Conservation (phyloP, 495 filamentous ascomycete genomes). For the Pyrenula massariospora region DNA sequence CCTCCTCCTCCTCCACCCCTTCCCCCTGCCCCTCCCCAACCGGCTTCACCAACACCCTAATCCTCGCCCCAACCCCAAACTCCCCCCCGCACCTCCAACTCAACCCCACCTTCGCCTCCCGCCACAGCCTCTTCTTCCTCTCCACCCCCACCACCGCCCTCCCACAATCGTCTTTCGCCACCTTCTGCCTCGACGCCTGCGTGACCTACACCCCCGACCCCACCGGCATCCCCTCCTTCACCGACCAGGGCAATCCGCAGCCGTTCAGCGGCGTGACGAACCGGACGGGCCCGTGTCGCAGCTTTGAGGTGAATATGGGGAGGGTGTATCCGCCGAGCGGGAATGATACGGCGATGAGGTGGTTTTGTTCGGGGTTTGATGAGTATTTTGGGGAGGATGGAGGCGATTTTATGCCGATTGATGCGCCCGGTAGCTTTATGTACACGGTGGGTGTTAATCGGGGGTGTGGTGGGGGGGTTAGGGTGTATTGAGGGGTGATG, state of each 20-base stretch:
- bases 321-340: not conserved
- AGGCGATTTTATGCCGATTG: not conserved
- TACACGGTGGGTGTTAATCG: slow-evolving; percentile 1
- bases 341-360: not conserved
- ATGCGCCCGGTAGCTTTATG: slow-evolving; percentile 1
- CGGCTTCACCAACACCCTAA: slow-evolving; percentile 3
- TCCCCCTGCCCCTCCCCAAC: not conserved
- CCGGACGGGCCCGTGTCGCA: slow-evolving; percentile 2
- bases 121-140: not conserved
- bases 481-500: not conserved
- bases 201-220: not conserved
- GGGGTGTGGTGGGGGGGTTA: not conserved
- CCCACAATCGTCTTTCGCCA: not conserved
- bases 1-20: not conserved
- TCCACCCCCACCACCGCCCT: not conserved
- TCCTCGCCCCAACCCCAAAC: not conserved
- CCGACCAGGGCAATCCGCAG: not conserved
- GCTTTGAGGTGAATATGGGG: slow-evolving; percentile 1
- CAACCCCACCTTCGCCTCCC: not conserved
- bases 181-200: not conserved
- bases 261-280: not conserved
- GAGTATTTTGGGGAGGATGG: slow-evolving; percentile 2
- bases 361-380: slow-evolving; percentile 2
- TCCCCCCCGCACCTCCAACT: not conserved
- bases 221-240: not conserved